A percentile compares a stretch with the other conserved stretches of the same genome.
Conservation (phyloP, 441 rosid species). For the Cnidoscolus chayamansa region DNA sequence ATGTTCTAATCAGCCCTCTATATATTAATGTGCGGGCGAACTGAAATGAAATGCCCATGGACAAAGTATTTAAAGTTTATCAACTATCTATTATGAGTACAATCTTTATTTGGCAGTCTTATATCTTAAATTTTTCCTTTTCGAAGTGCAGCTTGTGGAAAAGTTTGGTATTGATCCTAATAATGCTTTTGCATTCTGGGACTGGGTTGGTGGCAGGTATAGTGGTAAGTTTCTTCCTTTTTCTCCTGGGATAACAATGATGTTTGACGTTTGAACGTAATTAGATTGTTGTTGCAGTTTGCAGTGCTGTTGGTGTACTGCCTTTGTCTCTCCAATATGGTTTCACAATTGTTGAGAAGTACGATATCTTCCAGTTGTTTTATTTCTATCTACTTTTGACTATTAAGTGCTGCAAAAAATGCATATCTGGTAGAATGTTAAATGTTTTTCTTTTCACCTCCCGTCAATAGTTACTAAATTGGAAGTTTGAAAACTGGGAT, state of each 20-base stretch:
- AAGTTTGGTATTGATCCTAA: constrained; percentile 95
- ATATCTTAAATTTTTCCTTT: constrained; percentile 10
- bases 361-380: constrained; percentile 37
- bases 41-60: constrained; percentile 1
- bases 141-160: constrained; percentile 72
- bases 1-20: not conserved
- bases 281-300: constrained; percentile 55
- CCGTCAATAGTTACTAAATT: too few species aligned
- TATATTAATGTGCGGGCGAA: not conserved
- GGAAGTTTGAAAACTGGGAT: too few species aligned
- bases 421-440: not conserved
- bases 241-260: constrained; percentile 17
- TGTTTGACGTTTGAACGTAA: constrained; percentile 22
- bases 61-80: not conserved
- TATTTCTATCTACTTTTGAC: not conserved
- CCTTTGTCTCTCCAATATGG: constrained; percentile 94
- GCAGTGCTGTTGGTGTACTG: constrained; percentile 97
- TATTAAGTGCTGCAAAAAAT: not conserved
- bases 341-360: constrained; percentile 82
- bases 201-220: constrained; percentile 98
- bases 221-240: constrained; percentile 58
- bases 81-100: not conserved
- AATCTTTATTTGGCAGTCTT: not conserved
- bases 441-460: too few species aligned
- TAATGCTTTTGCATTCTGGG: constrained; percentile 97